Base-by-base conservation (phyloP, 2,329 filamentous ascomycete genomes). In the Thermoascus crustaceus region DNA sequence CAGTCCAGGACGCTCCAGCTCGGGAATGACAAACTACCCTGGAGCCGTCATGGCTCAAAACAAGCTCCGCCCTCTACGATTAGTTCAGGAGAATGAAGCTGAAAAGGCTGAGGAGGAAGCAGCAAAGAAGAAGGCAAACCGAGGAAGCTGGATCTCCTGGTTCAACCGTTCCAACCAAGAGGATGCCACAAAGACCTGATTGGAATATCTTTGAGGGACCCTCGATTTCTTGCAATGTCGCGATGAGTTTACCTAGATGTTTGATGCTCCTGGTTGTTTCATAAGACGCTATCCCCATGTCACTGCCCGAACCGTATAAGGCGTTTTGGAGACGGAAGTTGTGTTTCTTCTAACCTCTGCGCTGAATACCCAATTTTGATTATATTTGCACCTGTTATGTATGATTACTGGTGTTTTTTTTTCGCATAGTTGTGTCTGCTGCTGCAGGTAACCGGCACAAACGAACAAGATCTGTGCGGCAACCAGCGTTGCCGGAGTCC, bases 11-110 rank as follows among this genome's bases (percentile, higher is more conserved):
- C 71, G 73, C 37, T 81, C 83, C 63, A 76, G 71, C 47, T 79
- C 75, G 52, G 79, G 76, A 49, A 72, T 80, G 49, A 81, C 73
- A 52, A 80, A 78, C 40, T 82, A 85, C 39, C 81, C 79, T 21
- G 73, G 69, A 7, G 77, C 73, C n/a, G 68, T 73, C 7, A 68
- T 69, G 53, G 75, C 71, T 14, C 73, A 74, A 47, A 81, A 80
- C 52, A 91, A 91, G 61, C 79, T 93, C 39, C 75, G 88, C 22
- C 89, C 89, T 5, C 67, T 98, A 45, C 75, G 89, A 10, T 71
- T 98, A 19, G 87, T 96, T 30, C 84, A 91, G 61, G 85, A 94
- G 64, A 81, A 81, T 46, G 64, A 61, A 34, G 65, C n/a, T n/a
- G n/a, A 64, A 37, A 52, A 53, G 4, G 58, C 62, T 20, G 62